Percentiles rank a stretch among this genome's conserved stretches.
Evolutionary conservation across 2,329 filamentous ascomycete species (phyloP).

Genomic region (Penicillium sp.): DNA sequence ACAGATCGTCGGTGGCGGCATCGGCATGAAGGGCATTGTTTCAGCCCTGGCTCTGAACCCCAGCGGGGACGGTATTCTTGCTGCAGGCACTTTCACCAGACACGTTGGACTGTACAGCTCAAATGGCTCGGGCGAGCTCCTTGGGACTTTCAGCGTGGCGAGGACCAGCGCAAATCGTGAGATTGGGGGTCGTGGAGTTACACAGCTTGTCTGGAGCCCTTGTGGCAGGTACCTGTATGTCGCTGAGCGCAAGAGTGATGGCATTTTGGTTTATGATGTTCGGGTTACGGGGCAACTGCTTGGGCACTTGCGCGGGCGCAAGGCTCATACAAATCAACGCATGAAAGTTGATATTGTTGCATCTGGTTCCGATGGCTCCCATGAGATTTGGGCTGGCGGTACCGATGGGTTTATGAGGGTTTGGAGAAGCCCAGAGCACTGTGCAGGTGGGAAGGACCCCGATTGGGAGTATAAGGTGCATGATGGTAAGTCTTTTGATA

Average conservation of each 20-base stretch:
- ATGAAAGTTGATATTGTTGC: constrained; percentile 54
- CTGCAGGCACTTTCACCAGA: constrained; percentile 58
- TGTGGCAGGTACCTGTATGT: constrained; percentile 59
- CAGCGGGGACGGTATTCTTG: constrained; percentile 48
- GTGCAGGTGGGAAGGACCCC: constrained; percentile 43
- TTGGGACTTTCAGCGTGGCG: constrained; percentile 52
- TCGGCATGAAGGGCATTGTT: constrained; percentile 57
- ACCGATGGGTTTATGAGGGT: constrained; percentile 54
- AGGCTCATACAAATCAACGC: constrained; percentile 53
- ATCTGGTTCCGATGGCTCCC: constrained; percentile 33
- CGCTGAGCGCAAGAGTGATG: constrained; percentile 56
- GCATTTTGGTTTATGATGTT: constrained; percentile 58
- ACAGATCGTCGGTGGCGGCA: constrained; percentile 46
- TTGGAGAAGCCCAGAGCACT: constrained; percentile 49
- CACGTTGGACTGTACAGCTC: constrained; percentile 56
- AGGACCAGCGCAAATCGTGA: constrained; percentile 38
- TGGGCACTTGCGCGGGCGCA: constrained; percentile 49
- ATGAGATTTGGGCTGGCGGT: constrained; percentile 61
- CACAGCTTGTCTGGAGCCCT: constrained; percentile 56
- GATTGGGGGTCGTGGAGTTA: constrained; percentile 54
- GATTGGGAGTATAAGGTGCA: constrained; percentile 47
- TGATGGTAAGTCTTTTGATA: constrained; percentile 36
- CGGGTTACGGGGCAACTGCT: constrained; percentile 53
- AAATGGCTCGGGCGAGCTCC: constrained; percentile 48
- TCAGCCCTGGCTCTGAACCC: constrained; percentile 51